phyloP scores from a whole-genome alignment of 768 basidiomycete genomes.

The Ramaria sp. region DNA sequence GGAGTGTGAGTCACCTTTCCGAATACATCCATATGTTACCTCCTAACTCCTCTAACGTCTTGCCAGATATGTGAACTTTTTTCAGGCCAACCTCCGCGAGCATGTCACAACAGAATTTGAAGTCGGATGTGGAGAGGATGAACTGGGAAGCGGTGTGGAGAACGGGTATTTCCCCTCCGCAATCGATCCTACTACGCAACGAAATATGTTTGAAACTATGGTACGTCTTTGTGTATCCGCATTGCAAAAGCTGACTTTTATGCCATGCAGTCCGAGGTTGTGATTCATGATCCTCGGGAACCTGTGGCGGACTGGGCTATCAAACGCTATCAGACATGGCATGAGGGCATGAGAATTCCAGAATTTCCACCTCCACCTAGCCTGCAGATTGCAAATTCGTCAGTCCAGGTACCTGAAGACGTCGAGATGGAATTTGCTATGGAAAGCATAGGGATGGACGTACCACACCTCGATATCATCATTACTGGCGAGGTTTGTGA shows the following conservation, averaged over 20 bases:
- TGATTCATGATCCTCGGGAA: not conserved
- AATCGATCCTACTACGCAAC: not conserved
- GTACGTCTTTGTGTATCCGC: not conserved
- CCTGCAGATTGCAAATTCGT: not conserved
- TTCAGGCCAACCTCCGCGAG: conserved; percentile 6
- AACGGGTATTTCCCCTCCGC: conserved; percentile 3
- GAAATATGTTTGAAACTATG: not conserved
- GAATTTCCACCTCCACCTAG: not conserved
- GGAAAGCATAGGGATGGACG: not conserved
- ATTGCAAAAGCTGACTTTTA: not conserved
- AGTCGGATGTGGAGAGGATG: not conserved
- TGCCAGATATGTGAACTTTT: not conserved
- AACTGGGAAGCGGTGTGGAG: not conserved
- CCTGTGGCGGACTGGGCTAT: not conserved
- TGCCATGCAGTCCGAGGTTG: not conserved
- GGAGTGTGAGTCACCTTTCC: not conserved
- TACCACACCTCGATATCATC: conserved; percentile 1
- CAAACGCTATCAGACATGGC: not conserved
- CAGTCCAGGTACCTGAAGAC: not conserved
- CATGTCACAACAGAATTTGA: not conserved
- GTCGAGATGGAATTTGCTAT: conserved; percentile 2
- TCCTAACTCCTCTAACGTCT: not conserved
- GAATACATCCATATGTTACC: not conserved
- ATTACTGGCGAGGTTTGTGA: conserved; percentile 7
- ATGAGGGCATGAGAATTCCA: not conserved